Conservation (phyloP, 495 filamentous ascomycete genomes). For the Xylaria cubensis region DNA sequence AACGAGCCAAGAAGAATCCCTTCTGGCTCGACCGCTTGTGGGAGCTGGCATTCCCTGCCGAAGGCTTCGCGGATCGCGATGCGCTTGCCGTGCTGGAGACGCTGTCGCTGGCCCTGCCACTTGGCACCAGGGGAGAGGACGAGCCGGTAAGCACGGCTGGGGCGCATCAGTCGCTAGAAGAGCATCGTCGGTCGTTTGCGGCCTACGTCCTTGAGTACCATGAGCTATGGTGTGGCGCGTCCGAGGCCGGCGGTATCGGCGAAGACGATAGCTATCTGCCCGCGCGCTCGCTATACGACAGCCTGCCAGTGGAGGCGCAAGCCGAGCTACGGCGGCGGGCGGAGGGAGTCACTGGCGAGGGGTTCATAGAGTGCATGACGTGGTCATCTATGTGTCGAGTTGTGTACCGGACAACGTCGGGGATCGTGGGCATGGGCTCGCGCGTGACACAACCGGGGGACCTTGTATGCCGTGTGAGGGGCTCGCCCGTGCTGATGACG, state of each 20-base stretch:
- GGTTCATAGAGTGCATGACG: constrained; percentile 3
- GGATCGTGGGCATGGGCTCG: background rate
- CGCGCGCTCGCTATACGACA: background rate
- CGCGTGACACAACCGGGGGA: background rate
- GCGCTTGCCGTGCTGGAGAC: background rate
- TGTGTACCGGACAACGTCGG: background rate
- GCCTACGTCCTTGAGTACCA: background rate
- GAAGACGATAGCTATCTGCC: background rate
- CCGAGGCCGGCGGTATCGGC: background rate
- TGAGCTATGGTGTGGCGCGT: background rate
- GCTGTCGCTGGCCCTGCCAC: background rate
- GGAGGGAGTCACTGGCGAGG: background rate
- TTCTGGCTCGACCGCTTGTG: constrained; percentile 2
- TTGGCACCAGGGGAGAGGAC: background rate
- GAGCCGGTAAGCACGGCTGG: background rate
- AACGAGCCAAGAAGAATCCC: background rate
- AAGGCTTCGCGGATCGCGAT: background rate
- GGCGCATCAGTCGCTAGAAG: background rate
- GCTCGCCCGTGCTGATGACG: constrained; percentile 2
- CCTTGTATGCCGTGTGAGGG: background rate
- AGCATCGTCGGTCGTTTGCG: background rate
- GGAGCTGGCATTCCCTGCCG: background rate
- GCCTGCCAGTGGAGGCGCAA: background rate
- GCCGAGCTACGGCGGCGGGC: background rate
- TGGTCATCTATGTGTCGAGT: constrained; percentile 1